Conservation (phyloP, 2,329 filamentous ascomycete species). For the Colletotrichum graminicola region DNA sequence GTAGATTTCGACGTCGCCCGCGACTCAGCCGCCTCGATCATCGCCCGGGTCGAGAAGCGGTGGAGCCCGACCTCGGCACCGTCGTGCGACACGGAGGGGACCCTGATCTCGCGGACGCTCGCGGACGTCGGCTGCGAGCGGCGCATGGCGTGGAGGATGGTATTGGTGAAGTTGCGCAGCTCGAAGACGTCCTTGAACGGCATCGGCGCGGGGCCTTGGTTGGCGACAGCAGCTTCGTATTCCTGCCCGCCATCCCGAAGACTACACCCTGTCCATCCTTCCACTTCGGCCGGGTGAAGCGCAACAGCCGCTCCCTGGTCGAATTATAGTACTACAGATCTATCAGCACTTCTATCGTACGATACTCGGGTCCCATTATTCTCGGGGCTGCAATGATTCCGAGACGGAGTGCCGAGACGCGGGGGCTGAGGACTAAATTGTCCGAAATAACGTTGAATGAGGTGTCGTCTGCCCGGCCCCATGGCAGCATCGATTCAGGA, state of each 20-base stretch:
- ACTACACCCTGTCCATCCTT: background rate
- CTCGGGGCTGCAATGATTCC: too few relatives aligned
- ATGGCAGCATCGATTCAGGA: background rate
- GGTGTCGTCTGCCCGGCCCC: background rate
- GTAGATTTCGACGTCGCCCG: constrained; percentile 46
- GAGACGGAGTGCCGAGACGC: background rate
- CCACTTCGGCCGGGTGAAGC: background rate
- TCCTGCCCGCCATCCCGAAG: constrained; percentile 35
- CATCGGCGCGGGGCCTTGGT: background rate
- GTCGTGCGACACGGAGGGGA: constrained; percentile 23
- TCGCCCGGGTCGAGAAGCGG: constrained; percentile 26
- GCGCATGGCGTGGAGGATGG: constrained; percentile 8
- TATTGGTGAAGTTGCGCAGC: constrained; percentile 24
- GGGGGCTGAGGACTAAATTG: background rate
- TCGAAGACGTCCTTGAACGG: constrained; percentile 26
- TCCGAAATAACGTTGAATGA: background rate
- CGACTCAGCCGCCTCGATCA: constrained; percentile 16
- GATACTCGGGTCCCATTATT: background rate
- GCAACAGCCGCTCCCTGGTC: background rate
- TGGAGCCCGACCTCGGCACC: constrained; percentile 21
- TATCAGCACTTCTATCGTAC: background rate
- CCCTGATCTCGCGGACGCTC: constrained; percentile 25
- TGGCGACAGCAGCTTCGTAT: constrained; percentile 27
- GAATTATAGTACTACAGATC: background rate
- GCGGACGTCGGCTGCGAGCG: constrained; percentile 23